Conservation (phyloP, 495 filamentous ascomycete genomes). For the Penicillium cosmopolitanum region DNA sequence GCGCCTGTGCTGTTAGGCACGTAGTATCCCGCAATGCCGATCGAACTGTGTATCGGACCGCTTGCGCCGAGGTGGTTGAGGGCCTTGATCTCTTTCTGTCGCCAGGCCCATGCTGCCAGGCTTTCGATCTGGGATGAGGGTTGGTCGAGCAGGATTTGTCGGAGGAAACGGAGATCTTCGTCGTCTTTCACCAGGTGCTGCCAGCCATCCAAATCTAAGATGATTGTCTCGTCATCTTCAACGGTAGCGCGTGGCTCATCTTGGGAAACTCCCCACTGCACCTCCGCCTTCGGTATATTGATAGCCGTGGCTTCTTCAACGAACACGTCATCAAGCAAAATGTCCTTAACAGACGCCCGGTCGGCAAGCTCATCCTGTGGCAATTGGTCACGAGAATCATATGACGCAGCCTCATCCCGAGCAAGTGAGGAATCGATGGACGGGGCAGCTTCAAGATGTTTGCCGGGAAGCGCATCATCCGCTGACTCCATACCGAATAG, state of each 20-base stretch:
- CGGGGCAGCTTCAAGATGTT: conserved; percentile 4
- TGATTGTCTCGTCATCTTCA: conserved; percentile 65
- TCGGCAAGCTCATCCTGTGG: conserved; percentile 8
- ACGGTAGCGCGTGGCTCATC: conserved; percentile 66
- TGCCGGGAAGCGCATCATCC: neutral
- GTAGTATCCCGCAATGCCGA: conserved; percentile 85
- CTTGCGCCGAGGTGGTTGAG: conserved; percentile 64
- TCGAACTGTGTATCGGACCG: conserved; percentile 55
- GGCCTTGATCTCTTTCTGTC: conserved; percentile 84
- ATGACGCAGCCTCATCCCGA: conserved; percentile 1
- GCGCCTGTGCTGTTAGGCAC: conserved; percentile 81
- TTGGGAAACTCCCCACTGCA: conserved; percentile 64
- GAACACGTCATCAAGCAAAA: conserved; percentile 29
- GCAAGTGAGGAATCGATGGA: conserved; percentile 7
- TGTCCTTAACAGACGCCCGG: conserved; percentile 4
- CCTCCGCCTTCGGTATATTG: conserved; percentile 45
- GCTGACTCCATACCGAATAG: conserved; percentile 60
- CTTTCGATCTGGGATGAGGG: conserved; percentile 61
- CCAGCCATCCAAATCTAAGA: conserved; percentile 78
- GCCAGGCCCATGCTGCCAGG: conserved; percentile 82
- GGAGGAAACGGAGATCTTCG: conserved; percentile 69
- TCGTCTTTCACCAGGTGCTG: conserved; percentile 78
- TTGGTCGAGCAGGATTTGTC: conserved; percentile 51
- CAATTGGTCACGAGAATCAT: conserved; percentile 9
- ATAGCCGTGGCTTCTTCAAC: conserved; percentile 30